phyloP scores from a whole-genome alignment of 1,284 basidiomycete genomes.

The Polyporus tsugae region DNA sequence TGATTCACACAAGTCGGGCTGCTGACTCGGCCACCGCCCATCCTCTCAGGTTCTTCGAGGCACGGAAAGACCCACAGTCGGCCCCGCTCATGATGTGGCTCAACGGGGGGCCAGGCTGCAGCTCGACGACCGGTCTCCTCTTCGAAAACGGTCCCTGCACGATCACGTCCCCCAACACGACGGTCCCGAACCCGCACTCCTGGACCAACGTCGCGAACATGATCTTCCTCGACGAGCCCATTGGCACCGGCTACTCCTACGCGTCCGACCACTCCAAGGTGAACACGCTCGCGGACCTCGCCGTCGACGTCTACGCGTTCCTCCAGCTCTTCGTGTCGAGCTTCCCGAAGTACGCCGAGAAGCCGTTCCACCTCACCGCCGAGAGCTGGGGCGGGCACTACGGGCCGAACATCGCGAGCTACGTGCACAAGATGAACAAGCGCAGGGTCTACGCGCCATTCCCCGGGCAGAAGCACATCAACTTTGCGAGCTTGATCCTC shows the following conservation, averaged over 20 bases:
- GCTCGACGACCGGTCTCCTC: conserved; percentile 79
- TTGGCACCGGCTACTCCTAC: conserved; percentile 92
- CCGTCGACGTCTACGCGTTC: conserved; percentile 91
- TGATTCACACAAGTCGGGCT: too few relatives aligned
- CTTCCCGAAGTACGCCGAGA: conserved; percentile 72
- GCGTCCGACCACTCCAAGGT: conserved; percentile 76
- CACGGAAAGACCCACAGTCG: conserved; percentile 71
- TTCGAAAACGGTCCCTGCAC: conserved; percentile 90
- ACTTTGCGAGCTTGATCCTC: conserved; percentile 81
- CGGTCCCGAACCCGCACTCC: conserved; percentile 68
- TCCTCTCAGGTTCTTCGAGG: conserved; percentile 81
- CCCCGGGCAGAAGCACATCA: conserved; percentile 62
- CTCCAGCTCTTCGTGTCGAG: conserved; percentile 85
- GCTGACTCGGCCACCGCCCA: background rate
- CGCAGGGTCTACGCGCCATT: conserved; percentile 51
- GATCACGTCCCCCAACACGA: conserved; percentile 68
- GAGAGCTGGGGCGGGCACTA: conserved; percentile 87
- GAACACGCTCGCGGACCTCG: conserved; percentile 76
- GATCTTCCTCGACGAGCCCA: conserved; percentile 88
- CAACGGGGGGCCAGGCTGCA: conserved; percentile 86
- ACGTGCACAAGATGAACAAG: conserved; percentile 82
- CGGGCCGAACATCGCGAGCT: conserved; percentile 79
- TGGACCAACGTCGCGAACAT: conserved; percentile 54
- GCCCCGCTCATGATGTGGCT: conserved; percentile 92
- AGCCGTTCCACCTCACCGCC: conserved; percentile 76